phyloP scores from a whole-genome alignment of 345 rosid genomes.

The Eucalyptus pauciflora region DNA sequence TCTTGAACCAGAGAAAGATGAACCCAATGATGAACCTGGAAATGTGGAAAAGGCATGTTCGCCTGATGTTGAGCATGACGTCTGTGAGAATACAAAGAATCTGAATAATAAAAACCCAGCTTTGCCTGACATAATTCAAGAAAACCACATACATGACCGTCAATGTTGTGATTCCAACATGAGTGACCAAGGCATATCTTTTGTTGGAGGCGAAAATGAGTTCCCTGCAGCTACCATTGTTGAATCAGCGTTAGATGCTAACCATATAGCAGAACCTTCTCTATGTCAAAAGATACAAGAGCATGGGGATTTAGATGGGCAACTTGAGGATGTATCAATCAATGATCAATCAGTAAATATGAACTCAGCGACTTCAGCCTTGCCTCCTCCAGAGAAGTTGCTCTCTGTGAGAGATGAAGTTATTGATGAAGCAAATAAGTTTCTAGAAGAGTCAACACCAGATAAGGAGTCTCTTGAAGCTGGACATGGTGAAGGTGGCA shows the following conservation, averaged over 20 bases:
- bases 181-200: neutral
- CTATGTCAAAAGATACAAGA: slow-evolving; percentile 20
- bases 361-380: slow-evolving; percentile 19
- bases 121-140: neutral
- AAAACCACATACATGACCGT: neutral
- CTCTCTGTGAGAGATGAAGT: slow-evolving; percentile 41
- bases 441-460: slow-evolving; percentile 51
- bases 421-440: slow-evolving; percentile 32
- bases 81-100: neutral
- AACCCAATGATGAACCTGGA: slow-evolving; percentile 7
- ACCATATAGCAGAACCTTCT: slow-evolving; percentile 22
- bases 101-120: neutral
- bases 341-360: slow-evolving; percentile 23
- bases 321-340: slow-evolving; percentile 7
- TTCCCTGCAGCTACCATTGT: slow-evolving; percentile 6
- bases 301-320: slow-evolving; percentile 18
- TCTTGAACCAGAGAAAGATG: slow-evolving; percentile 9
- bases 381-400: slow-evolving; percentile 73
- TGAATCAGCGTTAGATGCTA: slow-evolving; percentile 12
- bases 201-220: slow-evolving; percentile 13
- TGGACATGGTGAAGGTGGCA: slow-evolving; percentile 25
- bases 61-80: neutral
- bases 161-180: slow-evolving; percentile 22
- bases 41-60: slow-evolving; percentile 3
- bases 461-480: slow-evolving; percentile 30